Percentiles rank a stretch among this genome's conserved stretches.
These are phyloP conservation scores for Moesziomyces globuligerus DNA, from an alignment of 1,284 basidiomycete species.

Conservation along the genomic window DNA sequence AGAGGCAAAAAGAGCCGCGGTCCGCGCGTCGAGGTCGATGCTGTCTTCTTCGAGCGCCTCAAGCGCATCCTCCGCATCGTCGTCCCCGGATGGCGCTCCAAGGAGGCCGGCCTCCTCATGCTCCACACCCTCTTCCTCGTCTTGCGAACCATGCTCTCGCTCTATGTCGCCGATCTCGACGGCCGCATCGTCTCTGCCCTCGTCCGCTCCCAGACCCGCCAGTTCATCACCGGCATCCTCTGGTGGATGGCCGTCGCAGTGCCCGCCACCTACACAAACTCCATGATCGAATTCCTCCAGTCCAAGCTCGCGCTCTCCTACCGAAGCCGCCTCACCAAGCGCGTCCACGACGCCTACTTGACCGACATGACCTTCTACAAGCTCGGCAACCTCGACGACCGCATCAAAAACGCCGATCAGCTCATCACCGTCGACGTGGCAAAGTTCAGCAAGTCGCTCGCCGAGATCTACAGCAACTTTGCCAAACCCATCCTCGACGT, in stretches of 20 bases:
- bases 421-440: constrained; percentile 97
- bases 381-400: constrained; percentile 78
- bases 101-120: constrained; percentile 84
- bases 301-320: constrained; percentile 93
- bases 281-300: constrained; percentile 89
- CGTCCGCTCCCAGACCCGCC: constrained; percentile 82
- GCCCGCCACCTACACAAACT: constrained; percentile 85
- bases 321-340: constrained; percentile 84
- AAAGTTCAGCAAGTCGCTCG: constrained; percentile 88
- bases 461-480: constrained; percentile 80
- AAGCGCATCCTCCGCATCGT: constrained; percentile 83
- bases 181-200: constrained; percentile 91
- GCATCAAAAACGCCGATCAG: constrained; percentile 97
- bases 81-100: constrained; percentile 83
- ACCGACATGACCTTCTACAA: constrained; percentile 87
- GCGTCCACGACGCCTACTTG: constrained; percentile 85
- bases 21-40: constrained; percentile 77
- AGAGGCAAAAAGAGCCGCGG: constrained; percentile 42
- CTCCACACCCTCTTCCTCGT: constrained; percentile 89
- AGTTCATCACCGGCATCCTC: constrained; percentile 85
- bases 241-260: constrained; percentile 93
- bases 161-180: constrained; percentile 95
- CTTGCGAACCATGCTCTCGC: constrained; percentile 85
- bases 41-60: constrained; percentile 85
- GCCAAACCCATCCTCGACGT: constrained; percentile 89